Percentiles rank a stretch among this genome's conserved stretches.
Conservation (phyloP, 805 yeast genomes). For the Debaryomyces tyrocola region DNA sequence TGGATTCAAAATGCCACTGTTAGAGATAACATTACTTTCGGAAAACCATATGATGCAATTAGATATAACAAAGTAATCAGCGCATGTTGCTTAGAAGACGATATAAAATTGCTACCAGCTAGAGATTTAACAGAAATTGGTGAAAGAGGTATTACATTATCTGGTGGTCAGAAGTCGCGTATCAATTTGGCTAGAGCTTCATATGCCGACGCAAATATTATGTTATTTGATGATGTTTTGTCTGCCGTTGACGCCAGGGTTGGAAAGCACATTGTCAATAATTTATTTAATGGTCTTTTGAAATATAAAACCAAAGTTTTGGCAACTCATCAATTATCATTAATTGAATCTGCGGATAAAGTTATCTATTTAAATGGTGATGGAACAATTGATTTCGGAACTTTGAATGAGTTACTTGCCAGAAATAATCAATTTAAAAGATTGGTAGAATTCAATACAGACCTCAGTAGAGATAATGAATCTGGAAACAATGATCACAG, state of each 20-base stretch:
- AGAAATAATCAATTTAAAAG: slow-evolving; percentile 48
- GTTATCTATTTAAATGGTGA: slow-evolving; percentile 41
- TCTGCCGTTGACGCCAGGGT: slow-evolving; percentile 46
- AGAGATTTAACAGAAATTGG: slow-evolving; percentile 45
- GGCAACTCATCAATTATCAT: slow-evolving; percentile 45
- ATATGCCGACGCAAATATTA: slow-evolving; percentile 31
- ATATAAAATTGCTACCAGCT: slow-evolving; percentile 33
- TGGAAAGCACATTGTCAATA: slow-evolving; percentile 39
- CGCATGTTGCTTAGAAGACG: slow-evolving; percentile 43
- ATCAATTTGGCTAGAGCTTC: slow-evolving; percentile 45
- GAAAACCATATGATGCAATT: slow-evolving; percentile 27
- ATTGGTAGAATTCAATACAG: slow-evolving; percentile 48
- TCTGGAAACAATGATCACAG: slow-evolving; percentile 21
- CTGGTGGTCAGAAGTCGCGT: slow-evolving; percentile 49
- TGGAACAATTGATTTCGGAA: slow-evolving; percentile 42
- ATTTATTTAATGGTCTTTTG: slow-evolving; percentile 35
- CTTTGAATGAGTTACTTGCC: slow-evolving; percentile 25
- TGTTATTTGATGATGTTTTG: slow-evolving; percentile 45
- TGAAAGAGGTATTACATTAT: slow-evolving; percentile 44
- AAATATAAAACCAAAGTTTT: slow-evolving; percentile 34
- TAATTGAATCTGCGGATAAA: slow-evolving; percentile 38
- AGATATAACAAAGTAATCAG: slow-evolving; percentile 28
- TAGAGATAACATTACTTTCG: slow-evolving; percentile 40
- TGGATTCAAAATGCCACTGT: slow-evolving; percentile 47
- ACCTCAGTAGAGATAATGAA: slow-evolving; percentile 20